Conservation (phyloP, 2,329 filamentous ascomycete genomes). For the Phyllosticta paracitricarpa region DNA sequence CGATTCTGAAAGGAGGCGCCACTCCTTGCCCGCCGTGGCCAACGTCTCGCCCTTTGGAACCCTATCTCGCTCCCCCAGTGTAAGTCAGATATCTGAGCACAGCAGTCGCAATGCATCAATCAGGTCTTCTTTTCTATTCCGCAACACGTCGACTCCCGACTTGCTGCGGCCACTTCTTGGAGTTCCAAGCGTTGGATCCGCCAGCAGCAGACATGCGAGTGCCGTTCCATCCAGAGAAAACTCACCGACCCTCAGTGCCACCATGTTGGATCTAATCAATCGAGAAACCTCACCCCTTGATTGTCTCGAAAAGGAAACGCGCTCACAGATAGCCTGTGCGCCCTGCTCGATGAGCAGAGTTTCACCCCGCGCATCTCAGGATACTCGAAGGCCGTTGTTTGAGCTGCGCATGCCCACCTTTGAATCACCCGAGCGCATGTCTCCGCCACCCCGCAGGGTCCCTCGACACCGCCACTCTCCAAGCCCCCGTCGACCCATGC, state of each 20-base stretch:
- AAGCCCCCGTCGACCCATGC: not conserved
- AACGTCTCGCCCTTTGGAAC: not conserved
- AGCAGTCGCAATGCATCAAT: conserved; percentile 3
- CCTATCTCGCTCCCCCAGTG: not conserved
- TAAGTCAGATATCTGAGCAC: conserved; percentile 5
- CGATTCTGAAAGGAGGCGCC: not conserved
- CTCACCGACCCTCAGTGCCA: not conserved
- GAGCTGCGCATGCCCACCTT: conserved; percentile 9
- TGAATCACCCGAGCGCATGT: conserved; percentile 7
- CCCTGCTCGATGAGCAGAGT: not conserved
- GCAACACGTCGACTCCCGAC: conserved; percentile 4
- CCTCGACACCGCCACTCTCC: conserved; percentile 6
- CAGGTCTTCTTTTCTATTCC: not conserved
- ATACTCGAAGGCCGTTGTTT: not conserved
- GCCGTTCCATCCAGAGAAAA: not conserved
- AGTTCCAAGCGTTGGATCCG: not conserved
- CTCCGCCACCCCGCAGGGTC: conserved; percentile 2
- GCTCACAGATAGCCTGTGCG: conserved; percentile 2
- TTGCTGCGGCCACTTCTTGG: not conserved
- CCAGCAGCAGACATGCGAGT: not conserved
- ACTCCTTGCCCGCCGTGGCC: conserved; percentile 2
- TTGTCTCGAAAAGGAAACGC: conserved; percentile 4
- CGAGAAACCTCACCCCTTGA: conserved; percentile 7
- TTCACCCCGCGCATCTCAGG: not conserved
- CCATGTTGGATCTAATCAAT: conserved; percentile 4